phyloP scores from a whole-genome alignment of 352 stramenopile species.

The Pythium rhizo-oryzae region DNA sequence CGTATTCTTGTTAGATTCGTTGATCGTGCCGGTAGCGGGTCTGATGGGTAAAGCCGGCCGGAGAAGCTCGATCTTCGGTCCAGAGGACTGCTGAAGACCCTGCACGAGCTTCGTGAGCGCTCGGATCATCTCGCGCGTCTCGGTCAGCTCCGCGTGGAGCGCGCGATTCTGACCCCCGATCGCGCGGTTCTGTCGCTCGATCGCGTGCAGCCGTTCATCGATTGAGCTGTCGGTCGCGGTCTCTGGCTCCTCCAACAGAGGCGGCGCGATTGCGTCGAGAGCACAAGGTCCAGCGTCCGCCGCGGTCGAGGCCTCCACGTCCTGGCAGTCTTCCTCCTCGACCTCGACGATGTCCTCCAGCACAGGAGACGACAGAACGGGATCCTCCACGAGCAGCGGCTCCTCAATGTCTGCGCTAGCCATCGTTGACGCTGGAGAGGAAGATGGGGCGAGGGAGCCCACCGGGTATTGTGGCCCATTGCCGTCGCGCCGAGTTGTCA shows the following conservation, averaged over 20 bases:
- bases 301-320: not conserved
- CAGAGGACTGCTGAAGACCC: not conserved
- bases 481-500: too few species aligned
- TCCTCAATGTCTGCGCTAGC: not conserved
- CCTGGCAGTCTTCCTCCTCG: not conserved
- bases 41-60: not conserved
- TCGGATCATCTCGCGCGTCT: not conserved
- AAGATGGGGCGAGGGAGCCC: too few species aligned
- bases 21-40: not conserved
- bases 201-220: not conserved
- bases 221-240: not conserved
- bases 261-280: not conserved
- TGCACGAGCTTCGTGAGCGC: not conserved
- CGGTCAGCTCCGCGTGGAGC: not conserved
- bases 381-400: not conserved
- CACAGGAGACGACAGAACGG: not conserved
- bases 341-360: not conserved
- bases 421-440: not conserved
- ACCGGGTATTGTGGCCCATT: too few species aligned
- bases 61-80: not conserved
- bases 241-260: not conserved
- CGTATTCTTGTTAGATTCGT: conserved; percentile 40
- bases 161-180: not conserved
- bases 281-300: not conserved
- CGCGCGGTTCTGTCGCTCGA: not conserved